Base-by-base conservation (phyloP, 306 rosid genomes). In the Pyrus betulifolia region DNA sequence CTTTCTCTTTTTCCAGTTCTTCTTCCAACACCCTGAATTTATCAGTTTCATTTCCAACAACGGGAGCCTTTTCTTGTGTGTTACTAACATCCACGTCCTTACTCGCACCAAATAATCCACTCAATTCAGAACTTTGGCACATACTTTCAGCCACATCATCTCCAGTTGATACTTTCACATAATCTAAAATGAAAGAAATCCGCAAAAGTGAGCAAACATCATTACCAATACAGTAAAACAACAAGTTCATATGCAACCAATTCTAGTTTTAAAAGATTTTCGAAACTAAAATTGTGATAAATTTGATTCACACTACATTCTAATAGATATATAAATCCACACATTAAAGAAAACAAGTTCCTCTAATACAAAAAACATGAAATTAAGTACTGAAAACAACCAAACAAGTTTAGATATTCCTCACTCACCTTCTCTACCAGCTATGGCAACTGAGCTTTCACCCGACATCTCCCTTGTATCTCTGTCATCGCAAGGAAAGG, bases 1-100 rank as follows among this genome's bases (percentile, higher is more conserved):
- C 78, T 80, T 35, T 90, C 86, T 87, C 99, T 86, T 89, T 90
- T 71, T 82, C 86, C 4, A 93, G 85, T 18, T 87, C 89, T 63
- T 76, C 74, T 84, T 92, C 91, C 88, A 89, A 85, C 80, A 78
- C 73, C 78, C 80, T 82, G 69, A 89, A 58, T 27, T 19, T 67
- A 54, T 80, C 79, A 55, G 30, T 80, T 83, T 84, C 89, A 80
- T 88, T 83, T 65, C 72, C 86, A 74, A 28, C 69, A 71, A 72
- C 11, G 61, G 82, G 79, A 58, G 22, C 57, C 58, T 72, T 81
- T 64, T 83, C 88, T 66, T 74, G 55, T 21, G 1, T 49, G 18
- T 49, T 4, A 49, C 55, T 62, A 18, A 18, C 27, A 33, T 76
- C 85, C 55, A 62, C 61, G 55, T 38, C 75, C 11, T 80, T 80